Evolutionary conservation across 2,329 filamentous ascomycete species (phyloP).

Genomic region (Paraphoma sp.): DNA sequence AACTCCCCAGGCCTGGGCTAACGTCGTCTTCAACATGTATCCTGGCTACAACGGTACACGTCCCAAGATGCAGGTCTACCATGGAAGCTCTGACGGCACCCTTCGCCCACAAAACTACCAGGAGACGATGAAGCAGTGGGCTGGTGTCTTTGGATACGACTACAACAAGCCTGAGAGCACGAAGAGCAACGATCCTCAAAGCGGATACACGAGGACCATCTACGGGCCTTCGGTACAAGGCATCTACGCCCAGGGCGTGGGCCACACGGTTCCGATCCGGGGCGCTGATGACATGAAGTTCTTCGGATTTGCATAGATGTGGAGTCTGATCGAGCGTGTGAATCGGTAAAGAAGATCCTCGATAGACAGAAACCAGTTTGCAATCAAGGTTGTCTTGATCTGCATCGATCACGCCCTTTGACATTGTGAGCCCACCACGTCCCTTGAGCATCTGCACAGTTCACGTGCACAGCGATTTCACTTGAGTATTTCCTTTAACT

Average conservation of each 20-base stretch:
- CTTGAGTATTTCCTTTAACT: not conserved
- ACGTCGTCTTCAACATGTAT: conserved; percentile 57
- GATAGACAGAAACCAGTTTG: not conserved
- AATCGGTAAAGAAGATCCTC: not conserved
- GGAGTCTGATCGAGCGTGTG: not conserved
- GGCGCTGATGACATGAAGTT: conserved; percentile 45
- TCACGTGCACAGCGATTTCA: not conserved
- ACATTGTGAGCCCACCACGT: not conserved
- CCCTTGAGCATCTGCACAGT: not conserved
- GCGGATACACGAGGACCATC: conserved; percentile 38
- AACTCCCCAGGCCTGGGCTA: conserved; percentile 58
- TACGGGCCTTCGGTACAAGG: conserved; percentile 43
- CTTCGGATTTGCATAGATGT: conserved; percentile 34
- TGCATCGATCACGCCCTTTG: not conserved
- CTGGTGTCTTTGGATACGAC: conserved; percentile 40
- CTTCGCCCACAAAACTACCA: conserved; percentile 62
- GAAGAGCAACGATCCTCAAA: conserved; percentile 36
- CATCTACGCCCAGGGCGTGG: conserved; percentile 43
- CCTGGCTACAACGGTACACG: conserved; percentile 58
- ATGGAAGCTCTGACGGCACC: conserved; percentile 60
- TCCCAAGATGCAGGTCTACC: conserved; percentile 65
- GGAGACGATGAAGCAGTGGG: conserved; percentile 55
- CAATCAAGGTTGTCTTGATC: no score
- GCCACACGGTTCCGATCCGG: conserved; percentile 43
- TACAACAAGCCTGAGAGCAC: conserved; percentile 41